Evolutionary conservation across 257 asterid species (phyloP).

Genomic region (Lycium ferocissimum): DNA sequence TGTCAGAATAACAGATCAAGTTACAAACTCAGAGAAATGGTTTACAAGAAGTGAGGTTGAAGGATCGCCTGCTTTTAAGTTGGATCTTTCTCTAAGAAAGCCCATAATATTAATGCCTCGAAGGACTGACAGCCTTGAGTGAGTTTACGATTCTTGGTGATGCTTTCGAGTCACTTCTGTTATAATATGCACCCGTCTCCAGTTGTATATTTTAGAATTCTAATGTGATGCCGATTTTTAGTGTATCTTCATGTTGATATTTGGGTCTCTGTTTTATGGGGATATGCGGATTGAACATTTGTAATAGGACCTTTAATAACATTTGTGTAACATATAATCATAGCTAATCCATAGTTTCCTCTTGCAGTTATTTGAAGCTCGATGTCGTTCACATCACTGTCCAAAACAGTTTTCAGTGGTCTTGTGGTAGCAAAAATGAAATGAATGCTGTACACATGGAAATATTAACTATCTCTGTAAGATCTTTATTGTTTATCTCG

Average conservation of each 20-base stretch:
- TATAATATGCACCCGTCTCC: not conserved
- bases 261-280: not conserved
- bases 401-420: conserved; percentile 83
- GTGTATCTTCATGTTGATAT: conserved; percentile 6
- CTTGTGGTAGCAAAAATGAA: conserved; percentile 71
- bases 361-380: conserved; percentile 91
- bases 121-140: conserved; percentile 85
- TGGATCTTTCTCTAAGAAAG: conserved; percentile 86
- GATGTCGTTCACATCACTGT: conserved; percentile 97
- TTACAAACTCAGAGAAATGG: conserved; percentile 77
- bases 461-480: conserved; percentile 71
- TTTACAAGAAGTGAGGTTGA: conserved; percentile 82
- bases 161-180: conserved; percentile 26
- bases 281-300: not conserved
- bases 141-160: conserved; percentile 45
- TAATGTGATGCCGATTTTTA: not conserved
- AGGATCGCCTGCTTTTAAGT: conserved; percentile 94
- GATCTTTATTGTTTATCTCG: conserved; percentile 38
- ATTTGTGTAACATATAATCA: not conserved
- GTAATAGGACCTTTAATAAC: not conserved
- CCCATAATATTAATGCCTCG: conserved; percentile 97
- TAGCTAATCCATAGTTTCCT: conserved; percentile 32
- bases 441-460: conserved; percentile 88
- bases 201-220: not conserved
- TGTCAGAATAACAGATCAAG: conserved; percentile 81